Evolutionary conservation across 1,284 basidiomycete genomes (phyloP), one percentile per base, ranked within the genome.

Genomic region (Hortiboletus rubellus): DNA sequence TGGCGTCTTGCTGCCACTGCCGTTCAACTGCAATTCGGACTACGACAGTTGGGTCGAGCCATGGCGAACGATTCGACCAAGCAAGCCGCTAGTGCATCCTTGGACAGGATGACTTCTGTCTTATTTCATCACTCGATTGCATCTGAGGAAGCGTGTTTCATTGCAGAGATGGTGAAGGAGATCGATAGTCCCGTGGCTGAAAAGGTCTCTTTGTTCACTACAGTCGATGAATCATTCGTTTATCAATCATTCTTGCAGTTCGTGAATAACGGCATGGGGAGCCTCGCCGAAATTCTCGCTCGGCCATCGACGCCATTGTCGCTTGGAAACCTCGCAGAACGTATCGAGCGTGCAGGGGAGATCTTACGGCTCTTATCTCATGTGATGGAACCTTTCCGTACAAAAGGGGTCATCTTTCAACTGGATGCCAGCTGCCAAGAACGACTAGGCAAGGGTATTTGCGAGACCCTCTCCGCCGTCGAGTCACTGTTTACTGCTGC

Each of bases 1-100:
- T 92, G 90, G 89, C 89, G 89, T 66, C 82, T 92, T 37, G 83
- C 86, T 17, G 87, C 87, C 3, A 91, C 91, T 0, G 85, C 87
- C 2, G 85, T 91, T 54, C 86, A 91, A 64, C 80, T 91, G 58
- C 86, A 90, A 52, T 82, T 92, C 43, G 82, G 86, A 33, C 76
- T 91, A 54, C 82, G 86, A 66, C 87, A 89, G 63, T 75, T 91
- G 61, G 86, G 85, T 36, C 80, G 84, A 52, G 82, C 82, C 7
- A 77, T 91, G 34, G 73, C 77, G n/a, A 78, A 82, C 38, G 82
- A 85, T 36, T 73, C 77, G 8, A 82, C 79, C 1, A 77, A 78
- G 34, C 77, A 80, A 55, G 72, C 79, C 30, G 84, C 84, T 14
- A 80, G 79, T 52, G 72, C 76, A 34, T 83, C 81, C 50, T 73